Conservation (phyloP, 352 stramenopile genomes). For the Ophiocytium majus region DNA sequence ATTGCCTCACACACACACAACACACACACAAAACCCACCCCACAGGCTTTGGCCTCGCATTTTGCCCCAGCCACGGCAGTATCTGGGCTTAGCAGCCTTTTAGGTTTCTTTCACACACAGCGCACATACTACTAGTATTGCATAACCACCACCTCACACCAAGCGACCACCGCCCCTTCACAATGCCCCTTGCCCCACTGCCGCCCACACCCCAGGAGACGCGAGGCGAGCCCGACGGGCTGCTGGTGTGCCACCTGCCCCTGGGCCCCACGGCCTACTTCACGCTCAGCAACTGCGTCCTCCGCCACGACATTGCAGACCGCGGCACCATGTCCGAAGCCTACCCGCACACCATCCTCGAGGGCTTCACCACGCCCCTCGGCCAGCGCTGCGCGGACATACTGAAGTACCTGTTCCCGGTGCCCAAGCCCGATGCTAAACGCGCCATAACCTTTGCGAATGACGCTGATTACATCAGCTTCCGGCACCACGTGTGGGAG, state of each 20-base stretch:
- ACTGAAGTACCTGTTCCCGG: slow-evolving; percentile 97
- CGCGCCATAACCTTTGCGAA: slow-evolving; percentile 97
- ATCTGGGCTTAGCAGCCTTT: too few relatives aligned
- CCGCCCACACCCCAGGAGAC: too few relatives aligned
- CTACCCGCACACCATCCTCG: slow-evolving; percentile 93
- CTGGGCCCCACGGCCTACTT: slow-evolving; percentile 98
- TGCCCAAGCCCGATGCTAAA: slow-evolving; percentile 86
- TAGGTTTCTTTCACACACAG: too few relatives aligned
- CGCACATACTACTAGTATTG: too few relatives aligned
- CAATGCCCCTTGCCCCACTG: too few relatives aligned
- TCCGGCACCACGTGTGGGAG: slow-evolving; percentile 98
- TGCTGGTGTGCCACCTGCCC: slow-evolving; percentile 97
- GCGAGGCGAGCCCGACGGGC: slow-evolving; percentile 93
- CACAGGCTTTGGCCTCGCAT: too few relatives aligned
- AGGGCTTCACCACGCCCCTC: slow-evolving; percentile 91
- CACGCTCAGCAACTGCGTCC: slow-evolving; percentile 89
- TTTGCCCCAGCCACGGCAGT: too few relatives aligned
- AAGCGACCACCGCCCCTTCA: too few relatives aligned
- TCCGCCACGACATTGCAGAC: slow-evolving; percentile 98
- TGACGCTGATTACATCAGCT: slow-evolving; percentile 97
- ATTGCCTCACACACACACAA: too few relatives aligned
- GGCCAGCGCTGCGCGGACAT: slow-evolving; percentile 93
- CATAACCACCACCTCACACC: too few relatives aligned
- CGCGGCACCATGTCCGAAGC: slow-evolving; percentile 73
- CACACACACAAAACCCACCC: too few relatives aligned